A percentile compares a stretch with the other conserved stretches of the same genome.
Conservation (phyloP, 257 asterid species). For the Lavandula angustifolia region DNA sequence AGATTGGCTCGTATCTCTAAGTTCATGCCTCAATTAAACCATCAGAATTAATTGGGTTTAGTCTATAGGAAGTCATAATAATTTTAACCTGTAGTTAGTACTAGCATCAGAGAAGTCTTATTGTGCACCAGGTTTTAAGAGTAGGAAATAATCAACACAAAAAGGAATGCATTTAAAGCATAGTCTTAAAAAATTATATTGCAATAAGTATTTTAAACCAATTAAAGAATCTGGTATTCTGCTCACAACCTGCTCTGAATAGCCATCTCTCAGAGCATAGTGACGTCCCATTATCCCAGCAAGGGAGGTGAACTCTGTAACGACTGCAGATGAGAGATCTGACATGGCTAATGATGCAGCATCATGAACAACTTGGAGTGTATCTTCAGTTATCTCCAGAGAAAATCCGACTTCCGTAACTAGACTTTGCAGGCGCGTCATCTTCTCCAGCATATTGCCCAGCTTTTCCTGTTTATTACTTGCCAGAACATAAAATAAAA, state of each 20-base stretch:
- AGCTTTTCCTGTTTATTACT: constrained; percentile 69
- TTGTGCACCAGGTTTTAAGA: constrained; percentile 3
- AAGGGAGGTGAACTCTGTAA: constrained; percentile 89
- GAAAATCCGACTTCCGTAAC: constrained; percentile 65
- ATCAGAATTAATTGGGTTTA: constrained; percentile 3
- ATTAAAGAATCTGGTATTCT: constrained; percentile 9
- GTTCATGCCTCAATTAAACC: constrained; percentile 9
- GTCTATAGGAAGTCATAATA: constrained; percentile 8
- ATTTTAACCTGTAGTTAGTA: constrained; percentile 8
- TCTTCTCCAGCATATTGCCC: constrained; percentile 95
- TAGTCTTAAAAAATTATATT: neutral
- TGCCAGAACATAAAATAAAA: constrained; percentile 25
- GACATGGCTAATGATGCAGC: constrained; percentile 92
- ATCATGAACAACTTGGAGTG: constrained; percentile 53
- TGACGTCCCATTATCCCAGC: constrained; percentile 93
- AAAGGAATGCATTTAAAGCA: constrained; percentile 12
- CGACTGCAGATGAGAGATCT: constrained; percentile 92
- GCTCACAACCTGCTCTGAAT: constrained; percentile 67
- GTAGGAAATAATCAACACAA: constrained; percentile 9
- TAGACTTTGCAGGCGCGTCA: constrained; percentile 67
- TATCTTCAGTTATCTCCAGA: constrained; percentile 57
- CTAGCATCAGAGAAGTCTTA: constrained; percentile 16
- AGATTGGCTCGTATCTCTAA: neutral
- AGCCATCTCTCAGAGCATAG: constrained; percentile 95
- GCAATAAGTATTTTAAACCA: constrained; percentile 16